Conservation (phyloP, 176 grass and related monocot genomes). For the Alloteropsis semialata region DNA sequence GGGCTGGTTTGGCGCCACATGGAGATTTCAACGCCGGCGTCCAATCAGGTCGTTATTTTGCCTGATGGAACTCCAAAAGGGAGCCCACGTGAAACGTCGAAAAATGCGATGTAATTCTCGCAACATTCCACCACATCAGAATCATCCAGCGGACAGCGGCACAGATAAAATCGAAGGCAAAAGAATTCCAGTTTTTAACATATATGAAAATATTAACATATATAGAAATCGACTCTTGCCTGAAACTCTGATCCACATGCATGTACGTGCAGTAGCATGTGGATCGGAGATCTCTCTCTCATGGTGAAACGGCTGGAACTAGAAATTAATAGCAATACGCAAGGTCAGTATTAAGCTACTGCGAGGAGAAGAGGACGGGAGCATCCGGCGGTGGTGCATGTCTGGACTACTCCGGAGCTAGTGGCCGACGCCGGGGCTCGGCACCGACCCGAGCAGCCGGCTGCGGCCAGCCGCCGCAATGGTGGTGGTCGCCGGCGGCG, state of each 20-base stretch:
- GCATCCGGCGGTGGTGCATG: background rate
- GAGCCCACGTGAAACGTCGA: background rate
- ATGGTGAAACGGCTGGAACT: background rate
- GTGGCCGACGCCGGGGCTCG: conserved; percentile 62
- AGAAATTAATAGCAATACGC: background rate
- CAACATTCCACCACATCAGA: background rate
- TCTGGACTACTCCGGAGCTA: background rate
- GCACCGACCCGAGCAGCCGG: conserved; percentile 56
- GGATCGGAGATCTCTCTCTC: background rate
- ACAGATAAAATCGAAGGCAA: background rate
- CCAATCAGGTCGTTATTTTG: background rate
- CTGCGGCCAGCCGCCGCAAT: background rate
- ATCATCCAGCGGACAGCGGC: background rate
- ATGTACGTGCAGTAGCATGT: too few relatives aligned
- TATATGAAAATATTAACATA: background rate
- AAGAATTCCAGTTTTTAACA: background rate
- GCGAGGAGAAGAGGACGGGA: background rate
- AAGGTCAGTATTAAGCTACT: background rate
- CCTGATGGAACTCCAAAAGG: background rate
- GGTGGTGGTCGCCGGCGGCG: background rate
- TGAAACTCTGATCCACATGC: background rate
- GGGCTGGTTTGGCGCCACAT: background rate
- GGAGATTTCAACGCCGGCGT: conserved; percentile 10
- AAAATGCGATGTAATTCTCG: background rate
- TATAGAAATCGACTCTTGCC: background rate